Evolutionary conservation across 1,284 basidiomycete genomes (phyloP).

Genomic region (Puccinia horiana): DNA sequence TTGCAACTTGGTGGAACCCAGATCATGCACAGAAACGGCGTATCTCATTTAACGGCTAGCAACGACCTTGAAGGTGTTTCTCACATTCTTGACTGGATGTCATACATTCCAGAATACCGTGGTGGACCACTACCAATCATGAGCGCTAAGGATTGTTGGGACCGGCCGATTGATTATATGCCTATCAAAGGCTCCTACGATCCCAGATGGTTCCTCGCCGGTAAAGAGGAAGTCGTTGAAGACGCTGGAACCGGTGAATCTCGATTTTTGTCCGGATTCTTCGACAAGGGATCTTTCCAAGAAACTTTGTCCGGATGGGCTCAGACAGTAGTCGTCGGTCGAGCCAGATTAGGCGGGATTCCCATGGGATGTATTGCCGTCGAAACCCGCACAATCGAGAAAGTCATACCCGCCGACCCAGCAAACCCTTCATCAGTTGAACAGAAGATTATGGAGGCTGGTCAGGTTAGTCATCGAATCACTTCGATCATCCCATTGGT

Average conservation of each 20-base stretch:
- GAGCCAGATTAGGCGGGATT: slow-evolving; percentile 93
- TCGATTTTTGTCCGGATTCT: slow-evolving; percentile 83
- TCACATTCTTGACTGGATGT: slow-evolving; percentile 91
- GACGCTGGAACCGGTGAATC: slow-evolving; percentile 60
- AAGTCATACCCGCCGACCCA: slow-evolving; percentile 96
- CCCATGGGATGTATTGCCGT: slow-evolving; percentile 98
- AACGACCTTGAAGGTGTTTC: slow-evolving; percentile 93
- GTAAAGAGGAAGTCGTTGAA: slow-evolving; percentile 78
- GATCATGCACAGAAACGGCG: slow-evolving; percentile 99
- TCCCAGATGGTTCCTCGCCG: slow-evolving; percentile 95
- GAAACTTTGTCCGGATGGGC: slow-evolving; percentile 96
- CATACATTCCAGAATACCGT: slow-evolving; percentile 82
- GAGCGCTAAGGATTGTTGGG: slow-evolving; percentile 77
- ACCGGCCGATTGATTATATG: slow-evolving; percentile 84
- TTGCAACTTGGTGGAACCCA: slow-evolving; percentile 93
- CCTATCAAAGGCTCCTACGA: slow-evolving; percentile 96
- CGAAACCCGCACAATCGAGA: slow-evolving; percentile 95
- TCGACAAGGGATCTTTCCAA: slow-evolving; percentile 94
- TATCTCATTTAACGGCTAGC: slow-evolving; percentile 89
- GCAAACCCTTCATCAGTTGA: slow-evolving; percentile 97
- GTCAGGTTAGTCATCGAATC: slow-evolving; percentile 65
- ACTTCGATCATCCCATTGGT: neutral
- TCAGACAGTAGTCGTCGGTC: slow-evolving; percentile 95
- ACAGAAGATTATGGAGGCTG: slow-evolving; percentile 97
- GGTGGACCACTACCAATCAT: slow-evolving; percentile 74